phyloP scores from a whole-genome alignment of 441 rosid species.

The Capsella rubella region DNA sequence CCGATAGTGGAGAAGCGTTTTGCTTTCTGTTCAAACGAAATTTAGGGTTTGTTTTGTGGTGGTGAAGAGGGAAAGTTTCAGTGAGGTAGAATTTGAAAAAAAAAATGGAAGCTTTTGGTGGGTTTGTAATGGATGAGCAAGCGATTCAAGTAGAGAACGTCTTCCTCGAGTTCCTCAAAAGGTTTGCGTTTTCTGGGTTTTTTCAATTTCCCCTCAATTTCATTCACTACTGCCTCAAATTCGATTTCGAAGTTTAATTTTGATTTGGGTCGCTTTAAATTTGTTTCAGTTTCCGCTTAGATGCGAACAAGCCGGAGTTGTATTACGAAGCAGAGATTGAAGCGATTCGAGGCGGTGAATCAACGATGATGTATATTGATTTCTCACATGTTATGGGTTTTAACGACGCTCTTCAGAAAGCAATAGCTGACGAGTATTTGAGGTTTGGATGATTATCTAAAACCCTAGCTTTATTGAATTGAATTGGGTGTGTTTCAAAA shows the following conservation, averaged over 20 bases:
- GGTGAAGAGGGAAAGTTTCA: neutral
- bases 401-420: conserved; percentile 82
- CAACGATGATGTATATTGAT: conserved; percentile 85
- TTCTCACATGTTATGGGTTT: conserved; percentile 88
- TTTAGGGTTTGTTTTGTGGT: conserved; percentile 29
- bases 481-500: neutral
- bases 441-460: conserved; percentile 49
- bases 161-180: conserved; percentile 86
- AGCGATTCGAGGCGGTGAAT: conserved; percentile 72
- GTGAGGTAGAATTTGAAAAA: conserved; percentile 25
- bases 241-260: neutral
- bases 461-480: conserved; percentile 28
- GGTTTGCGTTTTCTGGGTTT: conserved; percentile 43
- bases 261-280: neutral
- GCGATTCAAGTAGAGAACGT: conserved; percentile 88
- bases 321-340: conserved; percentile 82
- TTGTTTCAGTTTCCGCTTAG: conserved; percentile 60
- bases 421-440: conserved; percentile 82
- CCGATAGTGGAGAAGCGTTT: neutral
- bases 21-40: conserved; percentile 3
- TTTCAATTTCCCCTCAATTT: neutral
- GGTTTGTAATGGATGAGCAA: conserved; percentile 73
- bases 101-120: conserved; percentile 73
- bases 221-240: neutral
- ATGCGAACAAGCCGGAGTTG: conserved; percentile 54